These are phyloP conservation scores for Candida verbasci DNA, from an alignment of 805 yeast species.

Conservation along the genomic window DNA sequence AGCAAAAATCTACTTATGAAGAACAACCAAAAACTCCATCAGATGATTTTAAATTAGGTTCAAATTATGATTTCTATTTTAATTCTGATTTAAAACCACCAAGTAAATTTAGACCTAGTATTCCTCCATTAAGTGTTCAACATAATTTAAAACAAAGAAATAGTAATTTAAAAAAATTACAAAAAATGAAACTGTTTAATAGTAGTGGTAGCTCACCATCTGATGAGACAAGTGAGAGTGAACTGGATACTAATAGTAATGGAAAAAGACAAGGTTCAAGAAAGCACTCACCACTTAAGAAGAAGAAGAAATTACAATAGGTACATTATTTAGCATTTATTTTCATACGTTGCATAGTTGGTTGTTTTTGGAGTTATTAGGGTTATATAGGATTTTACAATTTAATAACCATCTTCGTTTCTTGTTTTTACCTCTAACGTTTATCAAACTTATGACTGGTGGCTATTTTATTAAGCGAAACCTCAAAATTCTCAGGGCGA, in stretches of 20 bases:
- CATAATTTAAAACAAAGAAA: constrained; percentile 21
- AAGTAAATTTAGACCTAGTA: constrained; percentile 27
- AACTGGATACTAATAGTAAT: background rate
- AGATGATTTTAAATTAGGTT: constrained; percentile 2
- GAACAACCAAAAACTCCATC: background rate
- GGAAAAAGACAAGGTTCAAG: background rate
- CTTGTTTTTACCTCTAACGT: no score
- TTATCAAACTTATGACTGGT: no score
- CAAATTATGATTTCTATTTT: constrained; percentile 28
- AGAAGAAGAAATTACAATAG: constrained; percentile 6
- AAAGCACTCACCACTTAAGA: constrained; percentile 6
- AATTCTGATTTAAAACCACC: constrained; percentile 22
- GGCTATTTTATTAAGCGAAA: no score
- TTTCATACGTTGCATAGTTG: no score
- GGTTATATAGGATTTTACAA: no score
- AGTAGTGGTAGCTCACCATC: background rate
- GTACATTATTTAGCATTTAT: no score
- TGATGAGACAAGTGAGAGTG: constrained; percentile 7
- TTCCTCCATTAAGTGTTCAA: constrained; percentile 37
- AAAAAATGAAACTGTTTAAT: background rate
- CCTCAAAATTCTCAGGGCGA: no score
- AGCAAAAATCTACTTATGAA: background rate
- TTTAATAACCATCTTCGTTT: no score
- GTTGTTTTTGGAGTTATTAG: no score
- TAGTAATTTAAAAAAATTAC: constrained; percentile 3